A percentile compares a stretch with the other conserved stretches of the same genome.
These are phyloP conservation scores for Apiotrichum mycotoxinovorans DNA, from an alignment of 1,284 basidiomycete species.

Conservation along the genomic window DNA sequence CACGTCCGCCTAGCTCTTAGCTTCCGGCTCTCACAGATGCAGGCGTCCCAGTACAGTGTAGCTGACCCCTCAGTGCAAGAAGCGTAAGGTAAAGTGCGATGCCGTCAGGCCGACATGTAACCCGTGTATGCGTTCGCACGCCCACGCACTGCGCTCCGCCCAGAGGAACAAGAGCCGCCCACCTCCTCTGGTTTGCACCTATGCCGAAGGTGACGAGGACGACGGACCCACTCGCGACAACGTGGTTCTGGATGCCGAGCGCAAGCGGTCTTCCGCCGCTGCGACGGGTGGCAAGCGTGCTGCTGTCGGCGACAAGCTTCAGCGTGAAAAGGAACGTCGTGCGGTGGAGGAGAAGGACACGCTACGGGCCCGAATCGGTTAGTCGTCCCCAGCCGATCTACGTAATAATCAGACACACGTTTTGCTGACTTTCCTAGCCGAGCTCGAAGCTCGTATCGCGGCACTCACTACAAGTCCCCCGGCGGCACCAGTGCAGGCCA, in stretches of 20 bases:
- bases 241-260: conserved; percentile 5
- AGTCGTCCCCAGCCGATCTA: not conserved
- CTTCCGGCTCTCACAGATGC: too few relatives aligned
- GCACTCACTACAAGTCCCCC: conserved; percentile 23
- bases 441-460: conserved; percentile 36
- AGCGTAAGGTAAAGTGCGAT: conserved; percentile 47
- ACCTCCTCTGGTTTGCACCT: conserved; percentile 35
- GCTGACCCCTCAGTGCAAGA: conserved; percentile 36
- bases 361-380: conserved; percentile 28
- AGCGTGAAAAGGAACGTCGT: conserved; percentile 25
- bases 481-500: not conserved
- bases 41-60: not conserved
- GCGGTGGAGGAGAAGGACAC: conserved; percentile 31
- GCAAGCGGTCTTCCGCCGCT: conserved; percentile 6
- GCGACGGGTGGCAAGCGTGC: conserved; percentile 8
- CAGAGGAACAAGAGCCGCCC: conserved; percentile 33
- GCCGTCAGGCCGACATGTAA: conserved; percentile 39
- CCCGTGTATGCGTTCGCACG: conserved; percentile 45
- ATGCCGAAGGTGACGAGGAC: conserved; percentile 32
- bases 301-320: conserved; percentile 10
- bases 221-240: not conserved
- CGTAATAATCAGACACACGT: not conserved
- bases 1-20: too few relatives aligned
- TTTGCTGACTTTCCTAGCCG: conserved; percentile 23
- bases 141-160: conserved; percentile 41